A percentile compares a stretch with the other conserved stretches of the same genome.
These are phyloP conservation scores for Cercospora nicotianae DNA, from an alignment of 2,329 filamentous ascomycete species.

Conservation along the genomic window DNA sequence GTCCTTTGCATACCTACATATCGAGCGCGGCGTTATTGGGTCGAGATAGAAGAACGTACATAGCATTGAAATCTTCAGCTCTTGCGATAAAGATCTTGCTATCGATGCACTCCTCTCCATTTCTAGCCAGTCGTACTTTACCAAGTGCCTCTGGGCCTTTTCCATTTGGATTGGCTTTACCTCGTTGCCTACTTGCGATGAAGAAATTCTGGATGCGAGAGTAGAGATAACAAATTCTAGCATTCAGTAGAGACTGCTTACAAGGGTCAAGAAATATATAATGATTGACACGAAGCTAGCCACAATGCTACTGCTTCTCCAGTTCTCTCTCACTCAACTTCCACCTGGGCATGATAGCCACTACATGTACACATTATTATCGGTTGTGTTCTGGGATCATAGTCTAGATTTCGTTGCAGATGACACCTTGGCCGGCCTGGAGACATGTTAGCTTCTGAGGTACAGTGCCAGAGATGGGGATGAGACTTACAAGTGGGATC, in stretches of 20 bases:
- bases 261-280: background rate
- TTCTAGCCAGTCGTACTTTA: too few species aligned
- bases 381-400: background rate
- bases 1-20: background rate
- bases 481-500: conserved; percentile 1
- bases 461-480: background rate
- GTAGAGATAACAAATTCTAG: background rate
- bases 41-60: background rate
- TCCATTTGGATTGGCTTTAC: too few species aligned
- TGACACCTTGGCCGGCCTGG: conserved; percentile 1
- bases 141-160: too few species aligned
- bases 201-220: background rate
- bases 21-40: background rate
- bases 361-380: background rate
- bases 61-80: background rate
- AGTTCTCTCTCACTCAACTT: background rate
- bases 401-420: conserved; percentile 8
- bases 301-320: background rate
- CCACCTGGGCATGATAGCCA: background rate
- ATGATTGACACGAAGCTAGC: background rate
- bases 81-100: background rate
- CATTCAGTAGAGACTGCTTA: background rate
- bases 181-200: too few species aligned
- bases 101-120: too few species aligned
- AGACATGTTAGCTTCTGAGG: background rate